Conservation (phyloP, 1,284 basidiomycete genomes). For the Polyporus tsugae region DNA sequence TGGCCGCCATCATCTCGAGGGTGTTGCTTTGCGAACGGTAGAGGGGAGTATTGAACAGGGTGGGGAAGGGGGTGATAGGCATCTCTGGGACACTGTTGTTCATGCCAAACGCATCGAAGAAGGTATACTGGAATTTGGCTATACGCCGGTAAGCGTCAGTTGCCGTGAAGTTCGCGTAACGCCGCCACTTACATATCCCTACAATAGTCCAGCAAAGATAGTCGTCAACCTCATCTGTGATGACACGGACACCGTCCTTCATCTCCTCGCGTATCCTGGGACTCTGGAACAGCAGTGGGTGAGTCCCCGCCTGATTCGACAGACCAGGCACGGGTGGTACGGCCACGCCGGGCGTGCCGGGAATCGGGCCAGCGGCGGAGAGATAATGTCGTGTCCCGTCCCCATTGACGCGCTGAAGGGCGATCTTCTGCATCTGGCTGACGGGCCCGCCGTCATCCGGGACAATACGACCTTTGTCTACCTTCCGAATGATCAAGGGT, state of each 20-base stretch:
- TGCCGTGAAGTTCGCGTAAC: slow-evolving; percentile 1
- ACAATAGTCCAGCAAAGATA: slow-evolving; percentile 97
- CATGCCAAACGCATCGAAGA: slow-evolving; percentile 88
- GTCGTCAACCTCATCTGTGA: slow-evolving; percentile 91
- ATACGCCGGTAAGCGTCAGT: slow-evolving; percentile 28
- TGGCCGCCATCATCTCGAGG: slow-evolving; percentile 84
- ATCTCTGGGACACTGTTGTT: slow-evolving; percentile 77
- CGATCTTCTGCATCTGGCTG: slow-evolving; percentile 96
- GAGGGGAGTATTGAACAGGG: slow-evolving; percentile 81
- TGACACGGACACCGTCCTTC: slow-evolving; percentile 72
- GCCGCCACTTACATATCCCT: slow-evolving; percentile 81
- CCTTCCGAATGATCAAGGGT: slow-evolving; percentile 90
- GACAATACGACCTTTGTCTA: slow-evolving; percentile 89
- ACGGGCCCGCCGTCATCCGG: slow-evolving; percentile 89
- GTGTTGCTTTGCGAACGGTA: slow-evolving; percentile 79
- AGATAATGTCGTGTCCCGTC: slow-evolving; percentile 85
- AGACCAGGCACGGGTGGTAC: slow-evolving; percentile 71
- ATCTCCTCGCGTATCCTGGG: slow-evolving; percentile 78
- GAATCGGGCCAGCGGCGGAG: slow-evolving; percentile 84
- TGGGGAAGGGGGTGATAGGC: slow-evolving; percentile 90
- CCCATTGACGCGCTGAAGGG: slow-evolving; percentile 83
- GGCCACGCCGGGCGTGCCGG: slow-evolving; percentile 72
- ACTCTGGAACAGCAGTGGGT: slow-evolving; percentile 79
- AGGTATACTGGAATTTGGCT: slow-evolving; percentile 95
- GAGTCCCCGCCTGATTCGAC: slow-evolving; percentile 78